Percentiles rank a stretch among this genome's conserved stretches.
Conservation (phyloP, 257 asterid genomes). For the Fraxinus americana region DNA sequence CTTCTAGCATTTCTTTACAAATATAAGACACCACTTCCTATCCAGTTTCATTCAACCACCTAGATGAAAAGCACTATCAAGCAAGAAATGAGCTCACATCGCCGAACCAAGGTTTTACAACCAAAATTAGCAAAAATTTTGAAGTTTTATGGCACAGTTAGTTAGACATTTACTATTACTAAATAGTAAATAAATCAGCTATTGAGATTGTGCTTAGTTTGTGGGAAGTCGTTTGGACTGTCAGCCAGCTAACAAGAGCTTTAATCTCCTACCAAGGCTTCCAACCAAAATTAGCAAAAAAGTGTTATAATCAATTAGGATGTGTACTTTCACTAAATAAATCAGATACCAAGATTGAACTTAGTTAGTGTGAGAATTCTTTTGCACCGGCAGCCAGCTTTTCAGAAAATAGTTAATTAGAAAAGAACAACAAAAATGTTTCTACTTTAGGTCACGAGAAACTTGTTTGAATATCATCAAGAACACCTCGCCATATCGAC, state of each 20-base stretch:
- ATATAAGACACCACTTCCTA: neutral
- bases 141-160: neutral
- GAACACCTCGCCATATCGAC: constrained; percentile 9
- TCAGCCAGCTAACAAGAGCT: neutral
- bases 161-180: neutral
- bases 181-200: too few species aligned
- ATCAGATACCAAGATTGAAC: neutral
- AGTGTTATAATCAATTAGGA: neutral
- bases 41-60: neutral
- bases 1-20: neutral
- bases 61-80: neutral
- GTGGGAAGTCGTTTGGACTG: neutral
- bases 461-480: constrained; percentile 6
- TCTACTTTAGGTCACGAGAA: constrained; percentile 5
- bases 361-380: neutral
- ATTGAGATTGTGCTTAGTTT: neutral
- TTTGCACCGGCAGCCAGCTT: neutral
- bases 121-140: neutral
- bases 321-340: neutral
- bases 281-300: neutral
- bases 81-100: neutral
- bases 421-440: constrained; percentile 7
- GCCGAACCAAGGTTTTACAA: neutral
- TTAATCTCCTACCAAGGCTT: neutral
- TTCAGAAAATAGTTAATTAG: neutral